These are phyloP conservation scores for Paratinospora sagittata DNA, from an alignment of 164 flowering plant genomes.

Conservation along the genomic window DNA sequence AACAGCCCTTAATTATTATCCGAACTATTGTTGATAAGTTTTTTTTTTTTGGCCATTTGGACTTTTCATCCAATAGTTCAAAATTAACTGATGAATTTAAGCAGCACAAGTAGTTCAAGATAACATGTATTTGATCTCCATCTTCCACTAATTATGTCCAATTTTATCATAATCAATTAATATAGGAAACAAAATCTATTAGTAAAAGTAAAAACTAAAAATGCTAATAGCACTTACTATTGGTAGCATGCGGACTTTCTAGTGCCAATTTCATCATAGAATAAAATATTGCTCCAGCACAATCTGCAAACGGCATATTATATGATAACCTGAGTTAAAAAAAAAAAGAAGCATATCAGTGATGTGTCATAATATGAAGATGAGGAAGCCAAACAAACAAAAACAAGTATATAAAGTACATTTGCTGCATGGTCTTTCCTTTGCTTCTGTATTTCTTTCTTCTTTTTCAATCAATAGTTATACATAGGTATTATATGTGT, in stretches of 20 bases:
- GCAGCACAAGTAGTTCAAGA: too few species aligned
- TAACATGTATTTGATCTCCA: too few species aligned
- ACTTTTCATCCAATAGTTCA: too few species aligned
- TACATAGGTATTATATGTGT: too few species aligned
- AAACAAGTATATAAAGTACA: neutral
- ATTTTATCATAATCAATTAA: neutral
- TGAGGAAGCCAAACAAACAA: neutral
- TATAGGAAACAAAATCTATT: neutral
- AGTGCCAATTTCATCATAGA: conserved; percentile 74
- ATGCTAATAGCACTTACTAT: conserved; percentile 30
- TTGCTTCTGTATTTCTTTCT: too few species aligned
- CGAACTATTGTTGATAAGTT: too few species aligned
- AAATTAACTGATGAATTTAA: too few species aligned
- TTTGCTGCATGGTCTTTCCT: too few species aligned
- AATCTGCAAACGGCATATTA: conserved; percentile 61
- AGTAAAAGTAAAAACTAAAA: neutral
- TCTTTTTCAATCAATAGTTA: too few species aligned
- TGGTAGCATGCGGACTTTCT: conserved; percentile 45
- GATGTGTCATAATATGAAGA: neutral
- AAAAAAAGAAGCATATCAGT: neutral
- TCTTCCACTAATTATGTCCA: too few species aligned
- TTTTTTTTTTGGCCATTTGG: too few species aligned
- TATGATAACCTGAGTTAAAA: conserved; percentile 56
- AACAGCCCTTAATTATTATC: too few species aligned
- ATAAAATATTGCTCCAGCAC: conserved; percentile 85